phyloP scores from a whole-genome alignment of 78 protist genomes.

The Mastigamoeba balamuthi region DNA sequence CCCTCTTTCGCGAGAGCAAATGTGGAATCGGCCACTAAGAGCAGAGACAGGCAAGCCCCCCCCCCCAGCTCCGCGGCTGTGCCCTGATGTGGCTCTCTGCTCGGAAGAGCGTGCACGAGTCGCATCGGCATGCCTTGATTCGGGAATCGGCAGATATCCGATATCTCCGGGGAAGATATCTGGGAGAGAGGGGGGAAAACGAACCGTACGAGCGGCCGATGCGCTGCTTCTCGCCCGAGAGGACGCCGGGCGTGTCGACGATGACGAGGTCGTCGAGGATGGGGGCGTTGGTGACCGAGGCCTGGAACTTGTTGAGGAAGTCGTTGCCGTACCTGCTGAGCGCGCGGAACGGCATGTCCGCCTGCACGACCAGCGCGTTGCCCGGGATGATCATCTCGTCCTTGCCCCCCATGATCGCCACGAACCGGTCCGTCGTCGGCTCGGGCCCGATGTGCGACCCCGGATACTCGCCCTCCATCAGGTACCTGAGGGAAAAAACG shows the following conservation, averaged over 20 bases:
- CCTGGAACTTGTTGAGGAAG: conserved; percentile 15
- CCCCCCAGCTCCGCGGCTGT: too few species aligned
- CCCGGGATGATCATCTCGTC: conserved; percentile 68
- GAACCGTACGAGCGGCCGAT: conserved; percentile 65
- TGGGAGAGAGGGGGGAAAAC: background rate
- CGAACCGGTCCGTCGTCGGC: conserved; percentile 86
- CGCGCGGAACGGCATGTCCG: conserved; percentile 68
- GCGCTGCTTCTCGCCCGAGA: conserved; percentile 72
- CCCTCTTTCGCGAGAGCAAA: too few species aligned
- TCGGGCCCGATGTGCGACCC: conserved; percentile 70
- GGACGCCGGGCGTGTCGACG: conserved; percentile 86
- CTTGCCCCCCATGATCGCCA: conserved; percentile 74
- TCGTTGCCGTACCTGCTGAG: conserved; percentile 4
- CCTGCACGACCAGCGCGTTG: conserved; percentile 49
- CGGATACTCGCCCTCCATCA: conserved; percentile 26
- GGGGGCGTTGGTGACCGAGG: conserved; percentile 30
- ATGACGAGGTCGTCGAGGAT: conserved; percentile 50
- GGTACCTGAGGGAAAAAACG: too few species aligned
- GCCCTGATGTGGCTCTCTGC: too few species aligned
- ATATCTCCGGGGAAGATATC: too few species aligned
- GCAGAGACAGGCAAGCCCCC: too few species aligned
- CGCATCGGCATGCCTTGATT: too few species aligned
- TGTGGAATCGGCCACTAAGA: too few species aligned
- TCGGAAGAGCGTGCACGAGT: too few species aligned
- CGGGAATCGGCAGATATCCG: too few species aligned